These are phyloP conservation scores for Chlorella sp. DNA, from an alignment of 139 green algal species.

Conservation along the genomic window DNA sequence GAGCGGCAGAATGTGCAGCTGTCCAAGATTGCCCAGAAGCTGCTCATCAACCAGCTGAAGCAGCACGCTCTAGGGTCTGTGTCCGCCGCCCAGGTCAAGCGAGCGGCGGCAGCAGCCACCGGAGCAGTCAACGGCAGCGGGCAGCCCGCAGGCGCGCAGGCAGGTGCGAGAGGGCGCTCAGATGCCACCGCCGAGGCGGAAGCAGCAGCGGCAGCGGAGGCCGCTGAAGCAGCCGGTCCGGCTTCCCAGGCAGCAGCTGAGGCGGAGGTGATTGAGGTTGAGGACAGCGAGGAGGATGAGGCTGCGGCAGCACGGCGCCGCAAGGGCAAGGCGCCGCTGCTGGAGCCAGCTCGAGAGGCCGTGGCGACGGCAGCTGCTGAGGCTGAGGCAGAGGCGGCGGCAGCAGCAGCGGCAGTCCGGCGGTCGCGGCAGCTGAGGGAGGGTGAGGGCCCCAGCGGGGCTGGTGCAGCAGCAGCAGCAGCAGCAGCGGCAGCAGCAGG, in stretches of 20 bases:
- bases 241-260: not conserved
- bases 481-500: not conserved
- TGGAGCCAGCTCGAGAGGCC: not conserved
- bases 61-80: slow-evolving; percentile 39
- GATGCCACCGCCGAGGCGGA: not conserved
- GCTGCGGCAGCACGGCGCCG: not conserved
- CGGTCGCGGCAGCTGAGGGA: too few relatives aligned
- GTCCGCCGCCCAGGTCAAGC: not conserved
- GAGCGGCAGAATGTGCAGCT: slow-evolving; percentile 81
- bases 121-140: not conserved
- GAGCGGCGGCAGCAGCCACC: not conserved
- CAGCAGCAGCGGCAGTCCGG: not conserved
- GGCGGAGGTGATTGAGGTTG: not conserved
- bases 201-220: not conserved
- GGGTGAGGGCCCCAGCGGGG: too few relatives aligned
- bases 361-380: not conserved
- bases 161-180: not conserved
- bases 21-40: slow-evolving; percentile 90
- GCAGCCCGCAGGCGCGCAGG: not conserved
- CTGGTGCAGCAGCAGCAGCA: not conserved
- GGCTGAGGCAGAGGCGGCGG: not conserved
- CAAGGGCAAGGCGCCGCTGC: slow-evolving; percentile 5
- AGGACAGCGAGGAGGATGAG: not conserved
- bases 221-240: not conserved
- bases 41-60: slow-evolving; percentile 94